Evolutionary conservation across 192 early-diverging fungal species (phyloP).

Genomic region (Kappamyces sp.): DNA sequence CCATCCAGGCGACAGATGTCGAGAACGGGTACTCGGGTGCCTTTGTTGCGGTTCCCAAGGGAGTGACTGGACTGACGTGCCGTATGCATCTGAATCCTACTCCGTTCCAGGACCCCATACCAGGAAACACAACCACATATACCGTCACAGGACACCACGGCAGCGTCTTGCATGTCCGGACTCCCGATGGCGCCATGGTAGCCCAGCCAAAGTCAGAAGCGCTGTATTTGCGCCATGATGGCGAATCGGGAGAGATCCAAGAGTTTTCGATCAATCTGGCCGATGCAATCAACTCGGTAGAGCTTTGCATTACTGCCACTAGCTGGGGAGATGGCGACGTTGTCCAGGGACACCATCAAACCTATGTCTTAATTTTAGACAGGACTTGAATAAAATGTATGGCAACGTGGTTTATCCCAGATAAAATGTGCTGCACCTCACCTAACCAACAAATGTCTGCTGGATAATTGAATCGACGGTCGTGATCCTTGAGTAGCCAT

Average conservation of each 20-base stretch:
- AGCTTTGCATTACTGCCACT: constrained; percentile 7
- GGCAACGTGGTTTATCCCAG: no score
- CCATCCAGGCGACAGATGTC: not conserved
- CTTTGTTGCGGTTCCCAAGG: not conserved
- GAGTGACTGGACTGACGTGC: not conserved
- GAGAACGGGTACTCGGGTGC: not conserved
- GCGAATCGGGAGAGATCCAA: constrained; percentile 2
- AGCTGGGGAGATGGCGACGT: not conserved
- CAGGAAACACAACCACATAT: not conserved
- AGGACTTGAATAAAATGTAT: no score
- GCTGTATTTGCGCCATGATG: not conserved
- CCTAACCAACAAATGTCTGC: no score
- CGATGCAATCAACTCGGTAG: constrained; percentile 7
- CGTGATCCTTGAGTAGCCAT: no score
- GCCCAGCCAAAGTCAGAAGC: not conserved
- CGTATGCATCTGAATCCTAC: not conserved
- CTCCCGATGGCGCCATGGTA: not conserved
- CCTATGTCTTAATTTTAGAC: not conserved
- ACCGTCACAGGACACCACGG: not conserved
- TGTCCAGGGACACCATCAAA: constrained; percentile 2
- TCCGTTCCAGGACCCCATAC: no score
- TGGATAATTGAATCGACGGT: no score
- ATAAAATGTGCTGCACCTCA: no score
- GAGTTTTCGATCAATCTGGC: not conserved
- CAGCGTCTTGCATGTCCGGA: not conserved